phyloP scores from a whole-genome alignment of 2,329 filamentous ascomycete species.

The Neopestalotiopsis clavispora region DNA sequence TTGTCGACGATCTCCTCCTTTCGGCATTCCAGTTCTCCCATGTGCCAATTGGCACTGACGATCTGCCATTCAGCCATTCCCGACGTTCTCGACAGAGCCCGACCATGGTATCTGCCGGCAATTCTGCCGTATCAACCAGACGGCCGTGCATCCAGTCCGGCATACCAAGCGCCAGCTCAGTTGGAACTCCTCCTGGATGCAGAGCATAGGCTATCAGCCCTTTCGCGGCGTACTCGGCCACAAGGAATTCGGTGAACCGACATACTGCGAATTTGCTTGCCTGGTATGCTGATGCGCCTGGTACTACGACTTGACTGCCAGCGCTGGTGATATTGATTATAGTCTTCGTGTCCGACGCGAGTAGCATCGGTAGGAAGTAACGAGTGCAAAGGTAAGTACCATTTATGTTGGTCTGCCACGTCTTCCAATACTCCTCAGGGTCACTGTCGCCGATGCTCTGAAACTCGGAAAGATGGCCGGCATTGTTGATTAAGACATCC shows the following conservation, averaged over 20 bases:
- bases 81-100: constrained; percentile 26
- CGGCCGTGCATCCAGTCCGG: constrained; percentile 21
- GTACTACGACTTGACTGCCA: neutral
- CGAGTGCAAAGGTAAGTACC: too few relatives aligned
- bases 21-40: constrained; percentile 27
- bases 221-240: constrained; percentile 44
- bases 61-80: constrained; percentile 28
- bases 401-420: too few relatives aligned
- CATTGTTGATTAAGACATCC: too few relatives aligned
- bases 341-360: too few relatives aligned
- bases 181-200: constrained; percentile 48
- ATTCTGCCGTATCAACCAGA: constrained; percentile 26
- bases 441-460: too few relatives aligned
- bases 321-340: too few relatives aligned
- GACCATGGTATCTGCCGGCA: constrained; percentile 29
- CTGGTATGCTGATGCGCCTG: constrained; percentile 47
- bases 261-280: constrained; percentile 47
- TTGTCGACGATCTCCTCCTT: neutral
- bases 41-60: constrained; percentile 28
- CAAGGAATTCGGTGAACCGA: constrained; percentile 46
- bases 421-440: too few relatives aligned
- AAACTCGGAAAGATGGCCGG: too few relatives aligned
- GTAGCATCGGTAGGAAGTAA: too few relatives aligned
- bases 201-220: constrained; percentile 42
- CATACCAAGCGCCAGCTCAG: constrained; percentile 39